Evolutionary conservation across 495 filamentous ascomycete genomes (phyloP).

Genomic region (Trichoderma reesei): DNA sequence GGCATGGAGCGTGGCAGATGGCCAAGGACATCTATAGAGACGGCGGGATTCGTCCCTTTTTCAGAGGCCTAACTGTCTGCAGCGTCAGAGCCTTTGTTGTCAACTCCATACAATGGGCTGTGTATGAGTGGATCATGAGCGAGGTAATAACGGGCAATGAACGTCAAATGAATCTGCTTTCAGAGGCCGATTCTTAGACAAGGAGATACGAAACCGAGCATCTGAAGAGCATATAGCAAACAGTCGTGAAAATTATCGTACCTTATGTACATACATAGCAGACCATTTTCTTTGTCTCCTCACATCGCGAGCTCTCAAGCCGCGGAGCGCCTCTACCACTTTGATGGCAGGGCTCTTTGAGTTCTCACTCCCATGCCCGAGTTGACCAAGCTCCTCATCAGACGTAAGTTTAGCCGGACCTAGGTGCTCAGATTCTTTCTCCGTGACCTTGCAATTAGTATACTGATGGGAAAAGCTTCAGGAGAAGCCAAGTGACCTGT

Average conservation of each 20-base stretch:
- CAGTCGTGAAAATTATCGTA: background rate
- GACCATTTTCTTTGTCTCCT: background rate
- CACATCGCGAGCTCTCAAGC: background rate
- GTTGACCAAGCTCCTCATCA: no score
- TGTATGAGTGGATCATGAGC: constrained; percentile 76
- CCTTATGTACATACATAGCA: background rate
- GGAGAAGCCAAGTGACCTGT: no score
- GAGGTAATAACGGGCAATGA: constrained; percentile 20
- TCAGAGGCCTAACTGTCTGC: constrained; percentile 67
- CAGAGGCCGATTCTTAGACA: background rate
- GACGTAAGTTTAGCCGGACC: no score
- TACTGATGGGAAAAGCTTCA: no score
- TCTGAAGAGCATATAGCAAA: no score
- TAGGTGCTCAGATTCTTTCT: no score
- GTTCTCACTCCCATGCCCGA: background rate
- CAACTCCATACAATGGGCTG: constrained; percentile 72
- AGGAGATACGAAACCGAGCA: no score
- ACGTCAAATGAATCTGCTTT: background rate
- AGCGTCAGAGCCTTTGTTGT: constrained; percentile 78
- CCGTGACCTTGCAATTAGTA: no score
- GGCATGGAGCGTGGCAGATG: constrained; percentile 49
- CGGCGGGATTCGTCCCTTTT: constrained; percentile 62
- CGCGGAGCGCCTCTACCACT: no score
- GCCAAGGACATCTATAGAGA: constrained; percentile 51
- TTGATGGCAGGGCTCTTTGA: background rate